Conservation (phyloP, 2,329 filamentous ascomycete species). For the Helotiales sp. region DNA sequence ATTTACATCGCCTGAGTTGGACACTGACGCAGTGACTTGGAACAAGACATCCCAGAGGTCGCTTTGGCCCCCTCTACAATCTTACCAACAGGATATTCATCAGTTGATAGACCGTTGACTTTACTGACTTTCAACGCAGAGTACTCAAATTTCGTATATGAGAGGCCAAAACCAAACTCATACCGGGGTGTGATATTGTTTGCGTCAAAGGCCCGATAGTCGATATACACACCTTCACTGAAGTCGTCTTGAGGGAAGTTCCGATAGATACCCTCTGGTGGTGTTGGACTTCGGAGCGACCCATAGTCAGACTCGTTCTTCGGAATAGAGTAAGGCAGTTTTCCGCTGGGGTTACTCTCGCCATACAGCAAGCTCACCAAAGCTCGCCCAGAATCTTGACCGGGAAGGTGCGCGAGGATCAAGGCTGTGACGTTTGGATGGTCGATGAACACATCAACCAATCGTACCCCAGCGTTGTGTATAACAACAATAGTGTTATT, state of each 20-base stretch:
- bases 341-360: conserved; percentile 57
- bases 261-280: conserved; percentile 42
- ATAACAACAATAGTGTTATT: conserved; percentile 67
- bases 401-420: conserved; percentile 64
- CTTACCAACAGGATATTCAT: conserved; percentile 50
- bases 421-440: conserved; percentile 66
- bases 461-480: conserved; percentile 64
- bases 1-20: conserved; percentile 54
- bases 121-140: conserved; percentile 46
- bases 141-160: conserved; percentile 60
- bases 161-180: conserved; percentile 54
- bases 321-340: conserved; percentile 70
- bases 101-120: conserved; percentile 49
- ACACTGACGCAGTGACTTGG: conserved; percentile 54
- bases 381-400: conserved; percentile 64
- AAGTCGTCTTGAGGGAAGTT: conserved; percentile 49
- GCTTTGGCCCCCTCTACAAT: conserved; percentile 58
- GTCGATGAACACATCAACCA: conserved; percentile 63
- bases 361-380: conserved; percentile 67
- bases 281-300: conserved; percentile 52
- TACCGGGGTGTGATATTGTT: conserved; percentile 43
- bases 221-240: conserved; percentile 54
- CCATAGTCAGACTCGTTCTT: conserved; percentile 57
- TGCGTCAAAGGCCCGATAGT: conserved; percentile 57
- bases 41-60: conserved; percentile 60